Evolutionary conservation across 2,329 filamentous ascomycete species (phyloP).

Genomic region (Aspergillus costaricaensis): DNA sequence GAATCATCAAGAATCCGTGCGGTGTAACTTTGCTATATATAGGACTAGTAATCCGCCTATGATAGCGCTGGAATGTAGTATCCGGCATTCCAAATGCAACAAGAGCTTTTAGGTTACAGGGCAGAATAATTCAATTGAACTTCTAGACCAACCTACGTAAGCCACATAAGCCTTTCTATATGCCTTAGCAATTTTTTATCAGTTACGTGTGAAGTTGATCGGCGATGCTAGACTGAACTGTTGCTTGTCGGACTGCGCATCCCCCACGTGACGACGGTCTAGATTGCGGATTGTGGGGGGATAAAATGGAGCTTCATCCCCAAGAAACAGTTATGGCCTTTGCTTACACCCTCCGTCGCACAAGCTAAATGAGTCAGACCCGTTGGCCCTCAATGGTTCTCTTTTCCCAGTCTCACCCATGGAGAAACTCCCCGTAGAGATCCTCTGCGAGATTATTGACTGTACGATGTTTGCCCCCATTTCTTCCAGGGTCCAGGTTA

Average conservation of each 20-base stretch:
- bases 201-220: background rate
- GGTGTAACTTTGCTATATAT: background rate
- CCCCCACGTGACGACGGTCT: conserved; percentile 19
- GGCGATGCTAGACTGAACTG: background rate
- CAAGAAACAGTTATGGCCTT: conserved; percentile 7
- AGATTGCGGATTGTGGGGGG: conserved; percentile 19
- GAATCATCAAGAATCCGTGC: background rate
- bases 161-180: too few relatives aligned
- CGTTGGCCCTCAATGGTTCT: conserved; percentile 31
- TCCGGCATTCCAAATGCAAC: background rate
- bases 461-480: conserved; percentile 50
- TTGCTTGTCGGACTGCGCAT: background rate
- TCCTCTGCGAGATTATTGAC: conserved; percentile 63
- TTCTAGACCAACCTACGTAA: background rate
- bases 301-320: conserved; percentile 8
- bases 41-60: background rate
- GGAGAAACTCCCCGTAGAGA: conserved; percentile 64
- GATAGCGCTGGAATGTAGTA: background rate
- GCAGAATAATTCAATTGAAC: background rate
- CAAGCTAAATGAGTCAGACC: conserved; percentile 16
- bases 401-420: conserved; percentile 36
- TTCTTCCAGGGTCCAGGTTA: conserved; percentile 14
- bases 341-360: conserved; percentile 7
- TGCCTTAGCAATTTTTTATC: too few relatives aligned
- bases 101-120: background rate